A percentile compares a stretch with the other conserved stretches of the same genome.
These are phyloP conservation scores for Malassezia arunalokei DNA, from an alignment of 1,284 basidiomycete species.

Conservation along the genomic window DNA sequence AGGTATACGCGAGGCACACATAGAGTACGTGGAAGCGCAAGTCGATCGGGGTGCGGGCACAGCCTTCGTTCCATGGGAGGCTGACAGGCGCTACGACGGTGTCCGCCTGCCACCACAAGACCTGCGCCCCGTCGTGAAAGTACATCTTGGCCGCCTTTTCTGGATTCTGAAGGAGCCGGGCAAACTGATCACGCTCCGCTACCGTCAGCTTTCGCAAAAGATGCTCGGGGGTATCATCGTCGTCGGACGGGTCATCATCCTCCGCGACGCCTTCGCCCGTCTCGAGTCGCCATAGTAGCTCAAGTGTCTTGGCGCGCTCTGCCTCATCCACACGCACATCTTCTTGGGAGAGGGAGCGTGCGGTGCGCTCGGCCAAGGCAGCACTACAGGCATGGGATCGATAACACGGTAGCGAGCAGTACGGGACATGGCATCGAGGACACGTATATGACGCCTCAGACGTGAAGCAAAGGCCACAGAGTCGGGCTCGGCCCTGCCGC, in stretches of 20 bases:
- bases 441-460: conserved; percentile 26
- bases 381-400: conserved; percentile 25
- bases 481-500: conserved; percentile 11
- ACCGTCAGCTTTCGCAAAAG: conserved; percentile 24
- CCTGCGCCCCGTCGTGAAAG: neutral
- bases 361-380: conserved; percentile 16
- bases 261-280: conserved; percentile 4
- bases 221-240: conserved; percentile 16
- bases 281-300: conserved; percentile 4
- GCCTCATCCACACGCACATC: conserved; percentile 9
- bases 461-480: conserved; percentile 30
- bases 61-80: no score
- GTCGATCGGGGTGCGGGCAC: neutral
- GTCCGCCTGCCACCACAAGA: neutral
- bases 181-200: conserved; percentile 18
- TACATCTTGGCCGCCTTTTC: conserved; percentile 13
- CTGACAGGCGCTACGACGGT: no score
- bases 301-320: conserved; percentile 7
- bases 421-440: conserved; percentile 32
- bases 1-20: conserved; percentile 22
- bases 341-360: conserved; percentile 1
- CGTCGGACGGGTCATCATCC: neutral
- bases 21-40: conserved; percentile 5
- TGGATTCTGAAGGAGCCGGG: conserved; percentile 15
- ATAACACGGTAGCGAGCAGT: conserved; percentile 33